These are phyloP conservation scores for Kondoa subrosea DNA, from an alignment of 768 basidiomycete species.

Conservation along the genomic window DNA sequence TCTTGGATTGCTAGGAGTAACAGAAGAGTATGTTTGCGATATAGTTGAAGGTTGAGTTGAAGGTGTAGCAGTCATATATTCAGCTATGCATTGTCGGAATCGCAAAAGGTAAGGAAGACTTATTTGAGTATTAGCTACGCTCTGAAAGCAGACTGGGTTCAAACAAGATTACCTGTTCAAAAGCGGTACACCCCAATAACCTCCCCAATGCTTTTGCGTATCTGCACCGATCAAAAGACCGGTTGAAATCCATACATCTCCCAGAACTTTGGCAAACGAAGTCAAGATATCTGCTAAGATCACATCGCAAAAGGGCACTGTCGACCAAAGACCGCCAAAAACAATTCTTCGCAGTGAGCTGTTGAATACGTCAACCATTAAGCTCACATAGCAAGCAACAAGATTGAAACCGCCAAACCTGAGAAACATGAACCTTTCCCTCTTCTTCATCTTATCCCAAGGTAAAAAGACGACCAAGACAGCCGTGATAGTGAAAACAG, in stretches of 20 bases:
- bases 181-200: slow-evolving; percentile 24
- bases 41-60: slow-evolving; percentile 12
- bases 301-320: slow-evolving; percentile 75
- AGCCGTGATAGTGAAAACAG: slow-evolving; percentile 13
- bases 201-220: slow-evolving; percentile 6
- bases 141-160: background rate
- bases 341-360: slow-evolving; percentile 45
- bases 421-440: slow-evolving; percentile 22
- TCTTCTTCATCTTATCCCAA: slow-evolving; percentile 19
- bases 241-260: slow-evolving; percentile 76
- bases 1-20: slow-evolving; percentile 8
- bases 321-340: slow-evolving; percentile 43
- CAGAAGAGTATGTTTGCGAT: slow-evolving; percentile 10
- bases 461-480: slow-evolving; percentile 18
- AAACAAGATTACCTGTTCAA: slow-evolving; percentile 18
- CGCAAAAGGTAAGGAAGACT: slow-evolving; percentile 61
- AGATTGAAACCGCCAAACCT: slow-evolving; percentile 11
- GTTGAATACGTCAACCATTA: background rate
- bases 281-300: slow-evolving; percentile 90
- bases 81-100: slow-evolving; percentile 81
- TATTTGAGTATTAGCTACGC: background rate
- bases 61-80: slow-evolving; percentile 45
- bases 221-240: slow-evolving; percentile 12
- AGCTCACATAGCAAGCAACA: background rate
- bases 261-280: slow-evolving; percentile 89